phyloP scores from a whole-genome alignment of 1,139 yeast genomes.

The Pneumocystis carinii region DNA sequence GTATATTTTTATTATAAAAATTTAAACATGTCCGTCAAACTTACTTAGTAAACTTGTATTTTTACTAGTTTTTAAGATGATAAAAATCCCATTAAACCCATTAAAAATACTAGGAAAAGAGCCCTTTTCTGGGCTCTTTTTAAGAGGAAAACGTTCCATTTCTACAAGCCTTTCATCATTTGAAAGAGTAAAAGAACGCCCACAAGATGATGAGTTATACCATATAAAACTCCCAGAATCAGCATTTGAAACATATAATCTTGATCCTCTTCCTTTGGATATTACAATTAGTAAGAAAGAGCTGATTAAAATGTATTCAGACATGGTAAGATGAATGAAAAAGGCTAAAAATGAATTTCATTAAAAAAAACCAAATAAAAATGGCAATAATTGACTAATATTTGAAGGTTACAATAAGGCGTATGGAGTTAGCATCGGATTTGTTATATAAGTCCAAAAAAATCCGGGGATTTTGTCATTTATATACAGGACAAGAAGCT shows the following conservation, averaged over 20 bases:
- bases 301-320: slow-evolving; percentile 85
- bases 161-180: neutral
- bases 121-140: neutral
- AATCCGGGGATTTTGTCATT: slow-evolving; percentile 93
- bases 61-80: neutral
- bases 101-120: neutral
- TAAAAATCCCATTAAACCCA: neutral
- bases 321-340: slow-evolving; percentile 41
- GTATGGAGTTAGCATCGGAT: slow-evolving; percentile 98
- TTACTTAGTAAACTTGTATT: too few species aligned
- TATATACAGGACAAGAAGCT: slow-evolving; percentile 98
- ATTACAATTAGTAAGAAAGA: slow-evolving; percentile 69
- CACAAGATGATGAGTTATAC: slow-evolving; percentile 16
- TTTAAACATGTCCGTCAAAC: too few species aligned
- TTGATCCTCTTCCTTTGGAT: slow-evolving; percentile 54
- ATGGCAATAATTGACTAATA: neutral
- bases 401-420: slow-evolving; percentile 33
- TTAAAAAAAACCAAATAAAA: neutral
- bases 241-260: slow-evolving; percentile 73
- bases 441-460: slow-evolving; percentile 96
- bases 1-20: too few species aligned
- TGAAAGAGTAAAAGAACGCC: neutral
- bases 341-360: neutral
- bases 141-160: neutral
- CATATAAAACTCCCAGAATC: slow-evolving; percentile 50